A percentile compares a stretch with the other conserved stretches of the same genome.
These are phyloP conservation scores for Tetramitus jugosus DNA, from an alignment of 208 protist genomes.

Conservation along the genomic window DNA sequence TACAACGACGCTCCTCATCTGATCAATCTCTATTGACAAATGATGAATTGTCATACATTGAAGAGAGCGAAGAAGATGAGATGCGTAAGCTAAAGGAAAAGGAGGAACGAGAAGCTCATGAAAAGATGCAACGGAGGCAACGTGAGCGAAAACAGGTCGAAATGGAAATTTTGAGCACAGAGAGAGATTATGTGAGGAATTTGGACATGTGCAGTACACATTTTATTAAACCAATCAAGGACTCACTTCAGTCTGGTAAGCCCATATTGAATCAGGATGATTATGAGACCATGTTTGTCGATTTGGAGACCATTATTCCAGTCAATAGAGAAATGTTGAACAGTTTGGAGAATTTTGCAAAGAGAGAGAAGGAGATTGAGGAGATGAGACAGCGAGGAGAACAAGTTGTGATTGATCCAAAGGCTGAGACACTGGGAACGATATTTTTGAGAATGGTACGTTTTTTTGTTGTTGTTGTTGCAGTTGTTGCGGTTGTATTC, in stretches of 20 bases:
- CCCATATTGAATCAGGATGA: background rate
- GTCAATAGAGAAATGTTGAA: constrained; percentile 9
- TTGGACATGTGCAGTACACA: background rate
- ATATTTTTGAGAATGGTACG: background rate
- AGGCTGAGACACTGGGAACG: background rate
- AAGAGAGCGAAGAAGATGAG: background rate
- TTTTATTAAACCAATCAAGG: background rate
- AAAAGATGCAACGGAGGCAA: background rate
- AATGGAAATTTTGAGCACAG: background rate
- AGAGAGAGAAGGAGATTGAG: background rate
- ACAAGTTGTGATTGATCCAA: background rate
- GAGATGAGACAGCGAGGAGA: background rate
- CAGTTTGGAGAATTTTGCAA: background rate
- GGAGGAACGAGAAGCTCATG: background rate
- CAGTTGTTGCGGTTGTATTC: no score
- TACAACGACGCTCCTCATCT: no score
- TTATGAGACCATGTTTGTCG: background rate
- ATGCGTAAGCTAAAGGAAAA: background rate
- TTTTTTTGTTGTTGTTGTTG: no score
- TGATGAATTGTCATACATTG: no score
- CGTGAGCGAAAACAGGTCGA: background rate
- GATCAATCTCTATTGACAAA: no score
- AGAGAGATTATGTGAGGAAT: background rate
- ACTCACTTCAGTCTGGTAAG: background rate
- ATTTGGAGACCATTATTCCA: background rate